phyloP scores from a whole-genome alignment of 306 rosid species.

The Citrullus amarus region DNA sequence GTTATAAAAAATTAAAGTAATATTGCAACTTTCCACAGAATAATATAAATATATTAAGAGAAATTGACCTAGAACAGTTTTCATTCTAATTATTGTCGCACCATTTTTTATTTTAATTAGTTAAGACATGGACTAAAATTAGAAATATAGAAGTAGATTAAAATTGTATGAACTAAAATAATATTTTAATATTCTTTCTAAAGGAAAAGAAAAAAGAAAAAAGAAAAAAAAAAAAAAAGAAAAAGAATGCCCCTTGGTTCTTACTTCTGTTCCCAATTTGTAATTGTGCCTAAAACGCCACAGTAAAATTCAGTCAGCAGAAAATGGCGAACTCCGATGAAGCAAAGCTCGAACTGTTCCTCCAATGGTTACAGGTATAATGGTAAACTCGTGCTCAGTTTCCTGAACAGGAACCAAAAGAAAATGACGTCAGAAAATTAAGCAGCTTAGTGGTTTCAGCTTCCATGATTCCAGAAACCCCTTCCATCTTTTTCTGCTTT shows the following conservation, averaged over 20 bases:
- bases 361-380: slow-evolving; percentile 68
- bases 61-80: too few relatives aligned
- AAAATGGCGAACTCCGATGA: slow-evolving; percentile 49
- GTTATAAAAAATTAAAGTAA: too few relatives aligned
- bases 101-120: too few relatives aligned
- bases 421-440: neutral
- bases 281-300: neutral
- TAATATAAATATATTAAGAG: too few relatives aligned
- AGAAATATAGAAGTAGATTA: too few relatives aligned
- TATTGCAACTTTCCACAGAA: too few relatives aligned
- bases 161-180: too few relatives aligned
- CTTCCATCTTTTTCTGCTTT: slow-evolving; percentile 1
- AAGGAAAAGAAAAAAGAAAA: neutral
- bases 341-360: slow-evolving; percentile 51
- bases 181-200: too few relatives aligned
- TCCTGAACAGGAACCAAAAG: neutral
- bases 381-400: neutral
- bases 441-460: neutral
- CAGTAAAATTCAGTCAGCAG: neutral
- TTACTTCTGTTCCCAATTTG: neutral
- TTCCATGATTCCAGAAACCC: neutral
- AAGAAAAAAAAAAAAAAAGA: neutral
- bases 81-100: too few relatives aligned
- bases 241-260: neutral
- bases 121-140: too few relatives aligned